Evolutionary conservation across 305 asterid species (phyloP).

Genomic region (Lippia alba): DNA sequence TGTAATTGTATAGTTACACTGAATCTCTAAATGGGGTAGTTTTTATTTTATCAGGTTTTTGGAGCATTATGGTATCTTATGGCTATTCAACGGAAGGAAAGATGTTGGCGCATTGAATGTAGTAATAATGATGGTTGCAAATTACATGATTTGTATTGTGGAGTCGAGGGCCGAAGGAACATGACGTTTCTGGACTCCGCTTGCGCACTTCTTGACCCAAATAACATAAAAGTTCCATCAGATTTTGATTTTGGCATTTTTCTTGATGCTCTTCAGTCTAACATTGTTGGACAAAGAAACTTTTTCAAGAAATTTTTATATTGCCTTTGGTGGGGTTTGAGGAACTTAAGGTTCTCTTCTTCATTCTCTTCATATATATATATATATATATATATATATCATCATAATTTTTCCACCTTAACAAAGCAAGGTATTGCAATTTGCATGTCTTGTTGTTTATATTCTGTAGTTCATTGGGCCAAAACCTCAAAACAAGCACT

Average conservation of each 20-base stretch:
- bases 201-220: conserved; percentile 51
- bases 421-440: no score
- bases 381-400: no score
- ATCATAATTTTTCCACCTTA: no score
- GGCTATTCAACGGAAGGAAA: conserved; percentile 62
- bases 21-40: no score
- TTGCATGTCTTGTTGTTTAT: conserved; percentile 14
- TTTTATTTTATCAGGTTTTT: conserved; percentile 42
- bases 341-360: conserved; percentile 45
- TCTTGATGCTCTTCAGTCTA: conserved; percentile 63
- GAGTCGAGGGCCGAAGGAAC: not conserved
- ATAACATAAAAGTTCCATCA: conserved; percentile 29
- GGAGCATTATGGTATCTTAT: conserved; percentile 77
- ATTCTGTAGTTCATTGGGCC: conserved; percentile 69
- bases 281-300: conserved; percentile 36
- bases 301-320: conserved; percentile 46
- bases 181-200: conserved; percentile 43
- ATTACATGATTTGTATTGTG: not conserved
- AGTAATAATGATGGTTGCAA: conserved; percentile 23
- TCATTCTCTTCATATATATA: not conserved
- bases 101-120: conserved; percentile 63
- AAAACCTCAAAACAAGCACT: conserved; percentile 65
- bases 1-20: no score
- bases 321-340: conserved; percentile 60
- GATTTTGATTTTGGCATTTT: conserved; percentile 70